phyloP scores from a whole-genome alignment of 139 green algal genomes.

The Coccomyxa sp. region DNA sequence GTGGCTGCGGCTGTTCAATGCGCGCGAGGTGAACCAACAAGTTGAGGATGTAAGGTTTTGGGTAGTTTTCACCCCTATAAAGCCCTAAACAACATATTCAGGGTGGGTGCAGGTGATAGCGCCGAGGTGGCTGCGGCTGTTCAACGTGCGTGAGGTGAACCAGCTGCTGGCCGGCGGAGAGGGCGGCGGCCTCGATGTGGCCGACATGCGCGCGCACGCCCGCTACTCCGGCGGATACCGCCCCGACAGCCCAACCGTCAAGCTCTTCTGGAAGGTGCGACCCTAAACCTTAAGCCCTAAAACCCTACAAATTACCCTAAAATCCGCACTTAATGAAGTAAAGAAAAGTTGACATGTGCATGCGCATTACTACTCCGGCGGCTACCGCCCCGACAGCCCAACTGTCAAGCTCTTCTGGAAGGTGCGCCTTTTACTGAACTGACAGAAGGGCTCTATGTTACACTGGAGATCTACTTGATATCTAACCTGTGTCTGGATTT shows the following conservation, averaged over 20 bases:
- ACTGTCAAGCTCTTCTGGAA: conserved; percentile 84
- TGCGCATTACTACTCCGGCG: conserved; percentile 50
- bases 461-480: no score
- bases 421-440: neutral
- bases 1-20: conserved; percentile 79
- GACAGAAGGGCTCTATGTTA: no score
- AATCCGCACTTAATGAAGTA: neutral
- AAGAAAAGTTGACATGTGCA: conserved; percentile 55
- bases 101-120: conserved; percentile 40
- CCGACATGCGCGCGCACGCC: conserved; percentile 64
- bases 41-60: no score
- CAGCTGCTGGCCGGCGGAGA: conserved; percentile 56
- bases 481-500: no score
- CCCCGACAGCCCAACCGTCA: conserved; percentile 52
- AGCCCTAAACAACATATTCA: no score
- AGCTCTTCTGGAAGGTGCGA: conserved; percentile 74
- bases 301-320: neutral
- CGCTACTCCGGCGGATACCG: conserved; percentile 64
- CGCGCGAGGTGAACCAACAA: conserved; percentile 80
- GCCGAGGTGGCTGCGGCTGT: conserved; percentile 63
- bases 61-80: no score
- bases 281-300: no score
- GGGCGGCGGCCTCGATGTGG: conserved; percentile 54
- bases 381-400: conserved; percentile 50
- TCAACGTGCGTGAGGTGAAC: conserved; percentile 85